Evolutionary conservation across 116 monocot genomes (phyloP).

Genomic region (Papilionanthe hybrid): DNA sequence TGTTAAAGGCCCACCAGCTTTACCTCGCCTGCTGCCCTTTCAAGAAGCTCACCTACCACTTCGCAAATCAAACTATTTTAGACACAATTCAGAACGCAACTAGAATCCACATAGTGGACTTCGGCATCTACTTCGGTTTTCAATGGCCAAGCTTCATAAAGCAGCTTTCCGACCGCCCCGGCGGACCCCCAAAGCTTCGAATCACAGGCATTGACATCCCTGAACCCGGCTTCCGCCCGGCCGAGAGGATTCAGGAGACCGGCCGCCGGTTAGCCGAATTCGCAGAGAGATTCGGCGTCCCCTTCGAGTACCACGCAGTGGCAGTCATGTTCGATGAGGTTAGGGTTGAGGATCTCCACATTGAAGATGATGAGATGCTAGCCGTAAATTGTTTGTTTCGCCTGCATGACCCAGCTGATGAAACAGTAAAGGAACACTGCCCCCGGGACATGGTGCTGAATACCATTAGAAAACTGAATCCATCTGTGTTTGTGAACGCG

Average conservation of each 20-base stretch:
- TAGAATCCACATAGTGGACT: constrained; percentile 27
- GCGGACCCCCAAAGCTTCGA: constrained; percentile 21
- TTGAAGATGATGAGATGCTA: constrained; percentile 29
- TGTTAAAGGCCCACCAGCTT: constrained; percentile 30
- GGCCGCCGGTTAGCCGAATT: constrained; percentile 19
- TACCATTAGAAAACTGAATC: constrained; percentile 40
- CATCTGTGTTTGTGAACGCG: constrained; percentile 39
- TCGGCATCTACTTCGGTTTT: constrained; percentile 28
- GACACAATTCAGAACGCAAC: constrained; percentile 17
- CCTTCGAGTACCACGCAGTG: constrained; percentile 27
- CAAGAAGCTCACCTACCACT: constrained; percentile 34
- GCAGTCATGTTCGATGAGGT: constrained; percentile 21
- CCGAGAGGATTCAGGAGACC: constrained; percentile 25
- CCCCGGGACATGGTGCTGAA: constrained; percentile 40
- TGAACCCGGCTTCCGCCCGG: constrained; percentile 23
- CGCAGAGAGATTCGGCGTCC: constrained; percentile 19
- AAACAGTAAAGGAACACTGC: constrained; percentile 33
- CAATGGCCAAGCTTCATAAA: constrained; percentile 34
- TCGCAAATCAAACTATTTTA: constrained; percentile 27
- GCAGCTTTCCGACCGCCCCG: constrained; percentile 11
- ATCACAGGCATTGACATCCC: constrained; percentile 34
- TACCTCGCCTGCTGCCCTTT: constrained; percentile 31
- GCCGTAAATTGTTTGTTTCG: constrained; percentile 34
- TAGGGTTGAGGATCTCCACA: constrained; percentile 30
- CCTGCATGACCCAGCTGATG: constrained; percentile 34